Percentiles rank a stretch among this genome's conserved stretches.
Conservation (phyloP, 306 rosid genomes). For the Rubus idaeus region DNA sequence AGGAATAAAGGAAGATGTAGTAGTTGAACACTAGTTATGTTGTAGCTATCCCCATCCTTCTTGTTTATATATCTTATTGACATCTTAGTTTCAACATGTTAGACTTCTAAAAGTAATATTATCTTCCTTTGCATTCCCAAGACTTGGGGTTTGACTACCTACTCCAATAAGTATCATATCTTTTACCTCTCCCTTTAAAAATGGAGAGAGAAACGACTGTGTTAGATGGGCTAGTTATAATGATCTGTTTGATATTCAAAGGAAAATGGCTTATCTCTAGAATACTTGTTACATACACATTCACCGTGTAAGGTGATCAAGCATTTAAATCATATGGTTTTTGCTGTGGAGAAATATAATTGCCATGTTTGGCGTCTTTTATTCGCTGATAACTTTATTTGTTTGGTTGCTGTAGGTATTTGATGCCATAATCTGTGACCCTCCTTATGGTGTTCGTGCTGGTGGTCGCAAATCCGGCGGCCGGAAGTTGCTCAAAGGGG, state of each 20-base stretch:
- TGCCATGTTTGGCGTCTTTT: background rate
- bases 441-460: constrained; percentile 99
- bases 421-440: constrained; percentile 97
- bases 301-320: background rate
- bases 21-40: background rate
- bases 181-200: background rate
- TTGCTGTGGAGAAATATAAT: background rate
- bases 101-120: background rate
- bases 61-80: background rate
- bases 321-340: background rate
- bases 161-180: background rate
- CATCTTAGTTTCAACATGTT: background rate
- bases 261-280: background rate
- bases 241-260: background rate
- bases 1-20: background rate
- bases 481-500: constrained; percentile 83
- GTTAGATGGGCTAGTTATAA: background rate
- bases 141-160: background rate
- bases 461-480: constrained; percentile 99
- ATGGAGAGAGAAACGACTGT: background rate
- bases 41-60: background rate
- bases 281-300: background rate
- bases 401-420: constrained; percentile 48
- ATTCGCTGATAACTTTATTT: background rate
- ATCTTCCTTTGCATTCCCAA: background rate